Conservation (phyloP, 2,329 filamentous ascomycete species). For the Cercospora beticola region DNA sequence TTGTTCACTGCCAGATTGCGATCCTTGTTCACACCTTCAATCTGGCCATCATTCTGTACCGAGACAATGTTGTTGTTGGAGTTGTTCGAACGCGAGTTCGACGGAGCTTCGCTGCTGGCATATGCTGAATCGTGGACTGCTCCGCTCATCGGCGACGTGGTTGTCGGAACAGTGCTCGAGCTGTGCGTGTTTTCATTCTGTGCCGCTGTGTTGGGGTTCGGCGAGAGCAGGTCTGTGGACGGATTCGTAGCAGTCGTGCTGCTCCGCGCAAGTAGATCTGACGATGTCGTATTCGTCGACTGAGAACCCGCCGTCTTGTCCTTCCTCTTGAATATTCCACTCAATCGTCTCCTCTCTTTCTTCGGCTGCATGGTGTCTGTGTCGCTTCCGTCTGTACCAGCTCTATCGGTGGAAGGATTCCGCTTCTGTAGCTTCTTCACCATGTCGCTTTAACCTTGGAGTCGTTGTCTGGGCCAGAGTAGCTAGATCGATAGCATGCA, state of each 20-base stretch:
- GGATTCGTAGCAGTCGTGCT: slow-evolving; percentile 10
- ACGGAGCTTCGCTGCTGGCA: slow-evolving; percentile 25
- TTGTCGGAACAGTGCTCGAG: slow-evolving; percentile 1
- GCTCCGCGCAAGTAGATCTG: slow-evolving; percentile 2
- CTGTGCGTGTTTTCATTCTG: slow-evolving; percentile 1
- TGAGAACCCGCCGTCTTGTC: slow-evolving; percentile 17
- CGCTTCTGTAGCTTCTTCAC: slow-evolving; percentile 14
- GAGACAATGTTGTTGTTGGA: slow-evolving; percentile 25
- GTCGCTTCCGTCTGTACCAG: slow-evolving; percentile 12
- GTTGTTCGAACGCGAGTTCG: slow-evolving; percentile 10
- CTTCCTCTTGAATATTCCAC: slow-evolving; percentile 28
- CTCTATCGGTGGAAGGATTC: slow-evolving; percentile 9
- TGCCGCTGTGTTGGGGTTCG: slow-evolving; percentile 7
- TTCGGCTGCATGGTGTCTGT: slow-evolving; percentile 16
- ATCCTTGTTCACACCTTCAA: slow-evolving; percentile 30
- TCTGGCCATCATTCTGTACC: slow-evolving; percentile 33
- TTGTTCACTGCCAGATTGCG: slow-evolving; percentile 32
- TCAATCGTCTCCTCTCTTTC: slow-evolving; percentile 23
- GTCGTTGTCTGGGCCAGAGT: neutral
- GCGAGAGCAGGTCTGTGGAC: slow-evolving; percentile 9
- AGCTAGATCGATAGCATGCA: slow-evolving; percentile 3
- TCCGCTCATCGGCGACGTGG: slow-evolving; percentile 4
- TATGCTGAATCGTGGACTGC: slow-evolving; percentile 29
- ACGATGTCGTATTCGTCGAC: slow-evolving; percentile 8
- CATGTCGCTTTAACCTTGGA: neutral